A percentile compares a stretch with the other conserved stretches of the same genome.
Conservation (phyloP, 1,284 basidiomycete genomes). For the Ganoderma multipileum region DNA sequence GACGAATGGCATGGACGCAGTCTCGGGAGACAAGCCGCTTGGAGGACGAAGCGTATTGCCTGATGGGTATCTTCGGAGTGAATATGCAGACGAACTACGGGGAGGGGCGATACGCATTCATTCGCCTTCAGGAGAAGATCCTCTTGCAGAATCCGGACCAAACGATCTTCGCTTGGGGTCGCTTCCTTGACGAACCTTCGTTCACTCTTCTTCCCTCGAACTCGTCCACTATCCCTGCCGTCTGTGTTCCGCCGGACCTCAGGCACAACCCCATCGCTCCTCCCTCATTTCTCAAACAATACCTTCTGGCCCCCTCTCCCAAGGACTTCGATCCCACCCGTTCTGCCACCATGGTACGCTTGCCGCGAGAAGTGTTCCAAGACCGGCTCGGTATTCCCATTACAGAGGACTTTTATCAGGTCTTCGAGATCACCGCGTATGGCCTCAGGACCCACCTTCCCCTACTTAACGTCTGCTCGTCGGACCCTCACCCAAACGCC, state of each 20-base stretch:
- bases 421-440: neutral
- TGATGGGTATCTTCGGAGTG: conserved; percentile 19
- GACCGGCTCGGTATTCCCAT: neutral
- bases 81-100: conserved; percentile 13
- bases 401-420: neutral
- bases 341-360: neutral
- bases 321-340: neutral
- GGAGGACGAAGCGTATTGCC: conserved; percentile 15
- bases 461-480: neutral
- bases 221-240: neutral
- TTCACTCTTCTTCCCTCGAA: neutral
- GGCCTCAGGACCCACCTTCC: neutral
- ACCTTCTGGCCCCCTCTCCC: conserved; percentile 14
- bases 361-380: neutral
- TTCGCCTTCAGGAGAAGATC: conserved; percentile 15
- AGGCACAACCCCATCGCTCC: neutral
- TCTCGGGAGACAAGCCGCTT: neutral
- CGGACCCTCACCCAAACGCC: neutral
- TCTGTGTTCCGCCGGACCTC: neutral
- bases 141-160: conserved; percentile 11
- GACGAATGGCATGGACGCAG: neutral
- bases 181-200: neutral
- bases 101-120: conserved; percentile 15
- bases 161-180: conserved; percentile 15
- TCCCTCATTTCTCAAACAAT: neutral